phyloP scores from a whole-genome alignment of 2,329 filamentous ascomycete genomes.

The Zymoseptoria crescenta region DNA sequence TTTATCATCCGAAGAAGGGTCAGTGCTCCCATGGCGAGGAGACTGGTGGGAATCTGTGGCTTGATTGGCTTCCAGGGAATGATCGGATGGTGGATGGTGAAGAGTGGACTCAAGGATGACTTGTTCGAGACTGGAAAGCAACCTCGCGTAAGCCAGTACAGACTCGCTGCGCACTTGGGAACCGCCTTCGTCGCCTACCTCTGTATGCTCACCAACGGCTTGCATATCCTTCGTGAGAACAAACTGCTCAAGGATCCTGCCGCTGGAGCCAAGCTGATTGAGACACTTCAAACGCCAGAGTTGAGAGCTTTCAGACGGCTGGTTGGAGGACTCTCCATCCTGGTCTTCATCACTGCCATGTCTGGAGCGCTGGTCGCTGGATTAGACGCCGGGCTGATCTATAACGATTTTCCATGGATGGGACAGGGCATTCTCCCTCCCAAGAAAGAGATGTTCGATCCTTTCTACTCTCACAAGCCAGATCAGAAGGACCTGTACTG shows the following conservation, averaged over 20 bases:
- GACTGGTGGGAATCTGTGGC: conserved; percentile 72
- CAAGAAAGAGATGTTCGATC: conserved; percentile 71
- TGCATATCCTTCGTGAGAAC: conserved; percentile 73
- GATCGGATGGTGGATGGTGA: conserved; percentile 99
- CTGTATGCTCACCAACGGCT: conserved; percentile 86
- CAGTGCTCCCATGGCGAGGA: conserved; percentile 65
- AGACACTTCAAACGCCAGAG: conserved; percentile 57
- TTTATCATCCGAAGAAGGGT: conserved; percentile 77
- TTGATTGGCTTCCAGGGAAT: conserved; percentile 93
- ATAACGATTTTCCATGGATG: conserved; percentile 98
- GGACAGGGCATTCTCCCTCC: conserved; percentile 76
- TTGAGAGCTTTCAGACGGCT: conserved; percentile 66
- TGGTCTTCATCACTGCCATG: conserved; percentile 86
- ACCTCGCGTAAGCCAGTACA: conserved; percentile 89
- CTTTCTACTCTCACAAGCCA: conserved; percentile 72
- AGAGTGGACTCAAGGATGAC: conserved; percentile 90
- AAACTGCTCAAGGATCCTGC: conserved; percentile 59
- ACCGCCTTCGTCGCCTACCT: conserved; percentile 89
- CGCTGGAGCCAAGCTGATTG: conserved; percentile 47
- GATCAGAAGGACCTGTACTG: conserved; percentile 84
- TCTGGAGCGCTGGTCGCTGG: conserved; percentile 91
- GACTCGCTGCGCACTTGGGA: conserved; percentile 79
- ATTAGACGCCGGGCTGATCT: conserved; percentile 91
- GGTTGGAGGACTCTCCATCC: conserved; percentile 59
- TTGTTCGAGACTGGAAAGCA: conserved; percentile 85